phyloP scores from a whole-genome alignment of 257 asterid genomes.

The Solanum bulbocastanum region DNA sequence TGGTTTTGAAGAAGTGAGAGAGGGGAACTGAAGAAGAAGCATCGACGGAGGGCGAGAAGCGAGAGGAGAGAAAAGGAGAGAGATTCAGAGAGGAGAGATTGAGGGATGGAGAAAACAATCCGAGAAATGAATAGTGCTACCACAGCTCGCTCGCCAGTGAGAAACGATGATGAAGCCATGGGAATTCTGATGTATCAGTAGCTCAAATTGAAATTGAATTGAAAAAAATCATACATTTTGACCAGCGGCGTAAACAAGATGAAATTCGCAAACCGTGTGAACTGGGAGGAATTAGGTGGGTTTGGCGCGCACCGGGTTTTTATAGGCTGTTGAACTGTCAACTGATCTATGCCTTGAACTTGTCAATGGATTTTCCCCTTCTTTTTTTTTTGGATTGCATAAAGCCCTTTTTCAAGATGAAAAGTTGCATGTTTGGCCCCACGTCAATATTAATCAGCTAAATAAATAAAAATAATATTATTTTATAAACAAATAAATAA shows the following conservation, averaged over 20 bases:
- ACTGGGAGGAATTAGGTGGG: neutral
- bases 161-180: constrained; percentile 34
- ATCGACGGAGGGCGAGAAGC: constrained; percentile 56
- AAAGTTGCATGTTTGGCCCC: neutral
- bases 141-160: constrained; percentile 89
- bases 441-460: neutral
- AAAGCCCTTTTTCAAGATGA: neutral
- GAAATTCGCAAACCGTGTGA: neutral
- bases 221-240: neutral
- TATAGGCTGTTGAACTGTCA: neutral
- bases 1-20: constrained; percentile 40
- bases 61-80: constrained; percentile 45
- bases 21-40: constrained; percentile 39
- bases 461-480: no score
- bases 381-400: neutral
- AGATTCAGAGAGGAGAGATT: constrained; percentile 47
- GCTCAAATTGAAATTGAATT: neutral
- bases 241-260: neutral
- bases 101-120: constrained; percentile 44
- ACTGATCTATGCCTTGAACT: neutral
- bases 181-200: neutral
- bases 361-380: neutral
- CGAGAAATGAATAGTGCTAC: constrained; percentile 45
- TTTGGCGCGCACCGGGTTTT: constrained; percentile 20
- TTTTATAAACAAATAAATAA: no score